phyloP scores from a whole-genome alignment of 306 rosid genomes.

The Macrotyloma uniflorum region DNA sequence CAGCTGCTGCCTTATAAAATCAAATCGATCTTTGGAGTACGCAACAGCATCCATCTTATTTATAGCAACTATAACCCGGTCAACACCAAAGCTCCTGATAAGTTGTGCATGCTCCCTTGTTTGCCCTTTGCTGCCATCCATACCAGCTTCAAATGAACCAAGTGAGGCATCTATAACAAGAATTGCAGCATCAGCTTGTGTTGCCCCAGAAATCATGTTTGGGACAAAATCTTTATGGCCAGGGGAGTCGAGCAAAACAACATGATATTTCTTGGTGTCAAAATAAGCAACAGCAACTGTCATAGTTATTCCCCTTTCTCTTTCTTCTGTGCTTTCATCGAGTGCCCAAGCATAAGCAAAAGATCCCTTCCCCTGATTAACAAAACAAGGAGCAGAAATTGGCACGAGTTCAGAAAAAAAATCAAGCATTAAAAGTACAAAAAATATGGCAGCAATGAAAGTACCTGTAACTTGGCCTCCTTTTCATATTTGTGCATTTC shows the following conservation, averaged over 20 bases:
- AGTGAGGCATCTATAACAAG: slow-evolving; percentile 89
- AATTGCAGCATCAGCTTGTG: slow-evolving; percentile 97
- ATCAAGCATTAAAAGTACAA: slow-evolving; percentile 32
- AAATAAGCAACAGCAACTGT: slow-evolving; percentile 97
- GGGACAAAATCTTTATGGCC: slow-evolving; percentile 99
- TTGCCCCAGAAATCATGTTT: slow-evolving; percentile 97
- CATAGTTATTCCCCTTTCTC: slow-evolving; percentile 99
- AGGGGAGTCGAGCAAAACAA: slow-evolving; percentile 96
- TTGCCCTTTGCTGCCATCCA: slow-evolving; percentile 87
- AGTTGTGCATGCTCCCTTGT: slow-evolving; percentile 96
- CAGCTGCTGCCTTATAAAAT: slow-evolving; percentile 71
- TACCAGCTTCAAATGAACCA: slow-evolving; percentile 93
- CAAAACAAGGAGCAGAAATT: slow-evolving; percentile 8
- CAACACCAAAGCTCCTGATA: slow-evolving; percentile 97
- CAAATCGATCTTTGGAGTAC: slow-evolving; percentile 85
- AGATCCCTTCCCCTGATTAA: slow-evolving; percentile 91
- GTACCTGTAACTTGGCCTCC: slow-evolving; percentile 87
- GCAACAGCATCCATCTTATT: slow-evolving; percentile 94
- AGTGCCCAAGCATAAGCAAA: slow-evolving; percentile 98
- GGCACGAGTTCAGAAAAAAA: slow-evolving; percentile 15
- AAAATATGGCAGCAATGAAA: slow-evolving; percentile 23
- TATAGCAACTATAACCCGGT: slow-evolving; percentile 83
- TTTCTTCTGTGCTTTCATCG: slow-evolving; percentile 97
- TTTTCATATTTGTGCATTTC: slow-evolving; percentile 98
- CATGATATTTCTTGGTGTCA: slow-evolving; percentile 87